Conservation (phyloP, 768 basidiomycete genomes). For the Leucosporidium scottii region DNA sequence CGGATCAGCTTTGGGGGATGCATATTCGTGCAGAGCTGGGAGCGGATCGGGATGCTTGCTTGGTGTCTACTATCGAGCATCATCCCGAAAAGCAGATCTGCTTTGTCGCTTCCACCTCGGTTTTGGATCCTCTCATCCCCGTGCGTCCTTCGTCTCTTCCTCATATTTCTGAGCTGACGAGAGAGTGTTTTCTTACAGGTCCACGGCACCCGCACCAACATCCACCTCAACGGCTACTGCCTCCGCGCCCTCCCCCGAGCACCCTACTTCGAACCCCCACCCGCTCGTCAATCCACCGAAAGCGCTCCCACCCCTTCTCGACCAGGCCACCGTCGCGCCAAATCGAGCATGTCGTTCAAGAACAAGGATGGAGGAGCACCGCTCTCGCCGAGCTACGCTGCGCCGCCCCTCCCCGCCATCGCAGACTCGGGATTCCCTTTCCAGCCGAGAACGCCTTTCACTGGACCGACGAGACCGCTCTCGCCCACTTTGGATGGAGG, state of each 20-base stretch:
- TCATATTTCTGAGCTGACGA: background rate
- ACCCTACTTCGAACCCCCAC: conserved; percentile 21
- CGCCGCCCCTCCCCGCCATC: too few species aligned
- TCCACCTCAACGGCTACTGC: conserved; percentile 19
- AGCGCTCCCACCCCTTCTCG: conserved; percentile 6
- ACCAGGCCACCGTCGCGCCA: conserved; percentile 19
- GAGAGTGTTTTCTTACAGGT: background rate
- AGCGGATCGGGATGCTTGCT: conserved; percentile 14
- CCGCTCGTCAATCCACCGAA: background rate
- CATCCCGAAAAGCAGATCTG: background rate
- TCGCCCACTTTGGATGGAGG: too few species aligned
- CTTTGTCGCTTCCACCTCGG: conserved; percentile 11
- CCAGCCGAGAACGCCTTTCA: background rate
- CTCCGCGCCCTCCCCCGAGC: conserved; percentile 15
- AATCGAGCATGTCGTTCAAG: conserved; percentile 13
- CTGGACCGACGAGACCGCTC: background rate
- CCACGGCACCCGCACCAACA: background rate
- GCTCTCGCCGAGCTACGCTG: too few species aligned
- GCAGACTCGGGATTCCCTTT: background rate
- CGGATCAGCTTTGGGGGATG: conserved; percentile 17
- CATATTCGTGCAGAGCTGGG: conserved; percentile 2
- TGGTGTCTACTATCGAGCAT: background rate
- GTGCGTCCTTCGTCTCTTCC: background rate
- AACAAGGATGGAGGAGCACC: background rate
- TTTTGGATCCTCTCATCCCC: conserved; percentile 24